Percentiles rank a stretch among this genome's conserved stretches.
These are phyloP conservation scores for Daldinia sp. DNA, from an alignment of 2,329 filamentous ascomycete species.

Conservation along the genomic window DNA sequence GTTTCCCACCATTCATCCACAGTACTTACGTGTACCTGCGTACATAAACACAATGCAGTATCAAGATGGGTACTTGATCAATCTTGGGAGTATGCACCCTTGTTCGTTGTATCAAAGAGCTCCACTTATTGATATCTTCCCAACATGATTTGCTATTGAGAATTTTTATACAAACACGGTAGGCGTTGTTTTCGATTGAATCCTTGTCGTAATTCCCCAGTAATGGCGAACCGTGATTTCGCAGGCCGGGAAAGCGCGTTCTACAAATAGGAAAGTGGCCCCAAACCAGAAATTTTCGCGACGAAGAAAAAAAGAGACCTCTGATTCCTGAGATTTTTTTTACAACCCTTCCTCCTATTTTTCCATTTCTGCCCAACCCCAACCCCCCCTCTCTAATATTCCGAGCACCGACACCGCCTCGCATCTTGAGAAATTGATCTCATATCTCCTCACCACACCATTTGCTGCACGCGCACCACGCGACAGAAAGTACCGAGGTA, in stretches of 20 bases:
- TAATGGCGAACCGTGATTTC: constrained; percentile 45
- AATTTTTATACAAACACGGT: constrained; percentile 30
- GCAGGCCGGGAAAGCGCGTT: constrained; percentile 45
- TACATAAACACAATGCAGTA: constrained; percentile 18
- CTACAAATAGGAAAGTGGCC: constrained; percentile 56
- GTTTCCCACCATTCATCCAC: constrained; percentile 9
- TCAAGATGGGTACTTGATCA: constrained; percentile 20
- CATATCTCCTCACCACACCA: constrained; percentile 27
- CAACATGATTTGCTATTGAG: constrained; percentile 34
- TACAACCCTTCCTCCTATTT: constrained; percentile 49
- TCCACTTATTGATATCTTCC: constrained; percentile 27
- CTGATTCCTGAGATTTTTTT: constrained; percentile 49
- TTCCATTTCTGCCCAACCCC: constrained; percentile 46
- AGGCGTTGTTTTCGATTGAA: constrained; percentile 25
- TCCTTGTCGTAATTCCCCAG: constrained; percentile 38
- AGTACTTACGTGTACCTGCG: constrained; percentile 1
- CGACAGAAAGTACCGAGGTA: constrained; percentile 43
- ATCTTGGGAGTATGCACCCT: constrained; percentile 25
- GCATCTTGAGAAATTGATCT: constrained; percentile 41
- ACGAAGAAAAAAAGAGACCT: constrained; percentile 45
- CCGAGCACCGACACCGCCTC: constrained; percentile 44
- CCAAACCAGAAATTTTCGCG: constrained; percentile 51
- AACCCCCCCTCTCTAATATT: constrained; percentile 42
- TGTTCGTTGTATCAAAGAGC: constrained; percentile 32
- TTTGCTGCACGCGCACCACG: constrained; percentile 35